Evolutionary conservation across 768 basidiomycete genomes (phyloP), one percentile per base, ranked within the genome.

Genomic region (Naematelia encephala): DNA sequence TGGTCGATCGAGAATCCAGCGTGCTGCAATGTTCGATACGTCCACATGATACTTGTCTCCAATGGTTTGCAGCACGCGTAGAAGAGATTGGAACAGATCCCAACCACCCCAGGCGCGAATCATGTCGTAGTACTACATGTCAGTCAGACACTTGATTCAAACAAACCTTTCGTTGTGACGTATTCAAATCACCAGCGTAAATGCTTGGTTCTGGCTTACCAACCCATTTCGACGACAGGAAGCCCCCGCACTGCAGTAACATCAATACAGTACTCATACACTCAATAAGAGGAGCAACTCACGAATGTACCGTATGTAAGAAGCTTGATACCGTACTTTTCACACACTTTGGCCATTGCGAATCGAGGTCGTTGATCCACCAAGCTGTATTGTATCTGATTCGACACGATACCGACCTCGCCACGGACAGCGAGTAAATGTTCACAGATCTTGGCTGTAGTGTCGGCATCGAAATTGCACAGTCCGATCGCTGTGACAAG

Each of bases 311-410:
- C 90, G 63, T 91, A 91, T 39, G 90, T 88, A 28, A 91, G 77
- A 16, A 91, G 79, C 69, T 88, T 89, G 59, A 91, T 74, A 30
- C 80, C 79, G 68, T 91, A 87, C 64, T 83, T 84, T 72, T 83
- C 78, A 68, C 89, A 91, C 12, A 89, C 86, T 53, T 86, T 84
- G 1, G 83, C 82, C 87, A 91, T 86, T 26, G 84, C 87, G 66
- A 88, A 83, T 44, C 88, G 79, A 12, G 87, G 87, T 4, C 90
- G 83, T 3, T 84, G 85, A 70, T 91, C 89, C 62, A 91, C 85
- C 50, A 91, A 75, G 4, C 89, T 91, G 68, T 89, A 90, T 89
- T 87, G 89, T 5, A 91, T 84, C 78, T 91, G 89, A 74, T 91
- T 90, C 10, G 88, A 86, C 30, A 88, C 86, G 48, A 91, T 83